Percentiles rank a stretch among this genome's conserved stretches.
phyloP scores from a whole-genome alignment of 2,329 filamentous ascomycete species.

The Pyrenophora graminea region DNA sequence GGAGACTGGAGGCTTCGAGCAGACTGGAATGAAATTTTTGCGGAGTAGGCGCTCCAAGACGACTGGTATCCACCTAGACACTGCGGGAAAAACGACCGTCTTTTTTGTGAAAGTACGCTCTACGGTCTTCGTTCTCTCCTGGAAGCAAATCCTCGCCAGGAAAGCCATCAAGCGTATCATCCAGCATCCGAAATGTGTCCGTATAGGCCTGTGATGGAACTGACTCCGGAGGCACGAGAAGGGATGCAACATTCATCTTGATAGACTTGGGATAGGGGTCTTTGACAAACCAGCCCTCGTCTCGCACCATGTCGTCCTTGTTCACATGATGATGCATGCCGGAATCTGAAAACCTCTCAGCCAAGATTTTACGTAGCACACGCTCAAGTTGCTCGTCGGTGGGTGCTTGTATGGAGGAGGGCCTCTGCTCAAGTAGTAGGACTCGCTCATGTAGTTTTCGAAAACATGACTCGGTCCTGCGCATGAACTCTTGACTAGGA shows the following conservation, averaged over 20 bases:
- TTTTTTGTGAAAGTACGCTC: neutral
- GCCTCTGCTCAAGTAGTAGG: slow-evolving; percentile 31
- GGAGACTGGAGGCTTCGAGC: too few species aligned
- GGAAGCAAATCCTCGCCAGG: slow-evolving; percentile 13
- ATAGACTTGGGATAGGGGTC: slow-evolving; percentile 22
- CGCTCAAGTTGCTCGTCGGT: slow-evolving; percentile 44
- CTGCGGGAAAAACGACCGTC: slow-evolving; percentile 1
- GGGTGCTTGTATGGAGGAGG: slow-evolving; percentile 24
- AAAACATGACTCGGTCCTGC: slow-evolving; percentile 36
- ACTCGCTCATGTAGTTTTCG: slow-evolving; percentile 35
- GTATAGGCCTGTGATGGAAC: slow-evolving; percentile 37
- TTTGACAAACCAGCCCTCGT: slow-evolving; percentile 26
- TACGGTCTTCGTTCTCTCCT: slow-evolving; percentile 6
- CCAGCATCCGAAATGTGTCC: slow-evolving; percentile 36
- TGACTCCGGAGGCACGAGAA: slow-evolving; percentile 34
- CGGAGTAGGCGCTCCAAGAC: neutral
- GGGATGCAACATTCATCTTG: slow-evolving; percentile 23
- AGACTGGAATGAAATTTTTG: neutral
- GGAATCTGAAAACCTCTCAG: slow-evolving; percentile 33
- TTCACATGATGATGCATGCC: slow-evolving; percentile 13
- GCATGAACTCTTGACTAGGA: slow-evolving; percentile 36
- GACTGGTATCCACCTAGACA: slow-evolving; percentile 1
- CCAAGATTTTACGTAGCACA: slow-evolving; percentile 42
- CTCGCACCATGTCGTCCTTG: slow-evolving; percentile 15
- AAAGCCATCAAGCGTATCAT: slow-evolving; percentile 25